Evolutionary conservation across 306 rosid species (phyloP).

Genomic region (Coriaria nepalensis): DNA sequence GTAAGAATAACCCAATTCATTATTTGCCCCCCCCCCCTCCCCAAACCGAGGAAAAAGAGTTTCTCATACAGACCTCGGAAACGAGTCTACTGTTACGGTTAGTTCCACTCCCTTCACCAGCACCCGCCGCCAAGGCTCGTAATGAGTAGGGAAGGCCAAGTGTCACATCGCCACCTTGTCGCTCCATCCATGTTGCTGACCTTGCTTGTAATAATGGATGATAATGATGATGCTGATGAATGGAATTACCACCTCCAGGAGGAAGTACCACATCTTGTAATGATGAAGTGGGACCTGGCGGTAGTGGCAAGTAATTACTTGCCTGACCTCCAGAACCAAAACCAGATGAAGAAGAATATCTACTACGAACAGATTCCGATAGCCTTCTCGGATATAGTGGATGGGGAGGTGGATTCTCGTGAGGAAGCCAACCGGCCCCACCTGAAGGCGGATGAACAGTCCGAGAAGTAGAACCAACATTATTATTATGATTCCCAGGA

Average conservation of each 20-base stretch:
- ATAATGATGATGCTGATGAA: constrained; percentile 22
- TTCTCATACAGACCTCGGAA: constrained; percentile 64
- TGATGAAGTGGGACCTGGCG: constrained; percentile 35
- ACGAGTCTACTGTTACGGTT: constrained; percentile 52
- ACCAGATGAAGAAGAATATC: constrained; percentile 51
- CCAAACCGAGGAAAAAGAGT: constrained; percentile 13
- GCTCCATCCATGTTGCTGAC: constrained; percentile 55
- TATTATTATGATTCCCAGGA: constrained; percentile 59
- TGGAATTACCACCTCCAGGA: constrained; percentile 28
- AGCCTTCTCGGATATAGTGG: constrained; percentile 61
- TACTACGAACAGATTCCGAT: constrained; percentile 62
- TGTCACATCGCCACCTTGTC: constrained; percentile 45
- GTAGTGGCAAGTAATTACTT: constrained; percentile 37
- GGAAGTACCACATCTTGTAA: constrained; percentile 42
- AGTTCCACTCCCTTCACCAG: constrained; percentile 74
- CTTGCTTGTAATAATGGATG: constrained; percentile 31
- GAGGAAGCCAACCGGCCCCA: constrained; percentile 47
- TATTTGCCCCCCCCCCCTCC: too few species aligned
- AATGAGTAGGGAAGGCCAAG: constrained; percentile 66
- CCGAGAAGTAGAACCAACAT: constrained; percentile 34
- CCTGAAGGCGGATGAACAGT: constrained; percentile 39
- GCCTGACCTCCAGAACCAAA: constrained; percentile 51
- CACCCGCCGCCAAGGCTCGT: constrained; percentile 41
- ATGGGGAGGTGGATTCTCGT: constrained; percentile 32
- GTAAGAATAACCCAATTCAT: not conserved